These are phyloP conservation scores for Opeltia flavorubescens DNA, from an alignment of 495 filamentous ascomycete species.

Conservation along the genomic window DNA sequence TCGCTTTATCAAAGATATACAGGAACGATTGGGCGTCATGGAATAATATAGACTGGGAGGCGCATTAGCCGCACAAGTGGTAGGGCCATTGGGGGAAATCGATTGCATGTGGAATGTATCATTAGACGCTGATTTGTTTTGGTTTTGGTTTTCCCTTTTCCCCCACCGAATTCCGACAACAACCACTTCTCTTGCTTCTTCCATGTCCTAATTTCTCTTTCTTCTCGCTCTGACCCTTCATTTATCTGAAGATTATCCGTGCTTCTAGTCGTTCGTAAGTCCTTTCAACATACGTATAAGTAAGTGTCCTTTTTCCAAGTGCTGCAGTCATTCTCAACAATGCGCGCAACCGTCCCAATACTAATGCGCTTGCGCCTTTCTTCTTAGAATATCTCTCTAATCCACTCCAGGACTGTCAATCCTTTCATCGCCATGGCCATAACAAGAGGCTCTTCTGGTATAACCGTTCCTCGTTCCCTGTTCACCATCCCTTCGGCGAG, in stretches of 20 bases:
- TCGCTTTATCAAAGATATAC: too few species aligned
- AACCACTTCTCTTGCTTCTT: background rate
- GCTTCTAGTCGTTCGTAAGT: too few species aligned
- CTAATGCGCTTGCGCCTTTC: background rate
- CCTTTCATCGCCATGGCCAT: constrained; percentile 7
- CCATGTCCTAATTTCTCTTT: background rate
- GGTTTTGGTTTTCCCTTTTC: constrained; percentile 5
- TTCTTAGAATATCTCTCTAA: too few species aligned
- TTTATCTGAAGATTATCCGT: too few species aligned
- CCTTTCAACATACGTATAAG: too few species aligned
- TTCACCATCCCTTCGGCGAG: background rate
- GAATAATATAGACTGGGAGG: background rate
- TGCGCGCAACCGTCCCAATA: background rate
- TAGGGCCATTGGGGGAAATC: background rate
- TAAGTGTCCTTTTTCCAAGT: too few species aligned
- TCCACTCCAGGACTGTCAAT: background rate
- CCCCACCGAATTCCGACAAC: constrained; percentile 3
- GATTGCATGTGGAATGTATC: constrained; percentile 4
- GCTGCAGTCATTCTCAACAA: too few species aligned
- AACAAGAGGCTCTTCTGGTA: constrained; percentile 12
- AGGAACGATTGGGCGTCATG: too few species aligned
- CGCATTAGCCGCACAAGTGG: constrained; percentile 2
- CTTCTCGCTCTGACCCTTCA: background rate
- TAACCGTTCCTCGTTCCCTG: background rate
- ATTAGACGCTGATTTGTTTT: constrained; percentile 1